Evolutionary conservation across 1,284 basidiomycete species (phyloP).

Genomic region (Cryptococcus jaspeensis): DNA sequence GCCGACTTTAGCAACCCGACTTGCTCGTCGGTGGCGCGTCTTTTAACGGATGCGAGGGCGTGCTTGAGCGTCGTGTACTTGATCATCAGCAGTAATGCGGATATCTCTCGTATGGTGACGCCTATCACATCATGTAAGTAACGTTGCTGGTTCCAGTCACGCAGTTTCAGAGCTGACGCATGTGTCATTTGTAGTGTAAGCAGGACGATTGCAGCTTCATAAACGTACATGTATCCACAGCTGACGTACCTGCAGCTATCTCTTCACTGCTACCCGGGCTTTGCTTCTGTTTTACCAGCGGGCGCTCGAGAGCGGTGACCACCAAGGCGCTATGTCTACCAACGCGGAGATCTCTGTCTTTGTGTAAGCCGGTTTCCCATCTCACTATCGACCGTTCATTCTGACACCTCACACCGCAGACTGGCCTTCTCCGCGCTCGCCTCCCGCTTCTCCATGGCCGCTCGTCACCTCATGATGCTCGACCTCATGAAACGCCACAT

Average conservation of each 20-base stretch:
- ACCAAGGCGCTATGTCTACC: constrained; percentile 17
- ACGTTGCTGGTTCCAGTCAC: no score
- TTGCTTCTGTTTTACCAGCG: constrained; percentile 37
- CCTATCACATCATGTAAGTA: constrained; percentile 35
- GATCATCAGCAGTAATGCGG: constrained; percentile 29
- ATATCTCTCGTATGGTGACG: constrained; percentile 28
- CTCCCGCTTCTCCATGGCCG: constrained; percentile 26
- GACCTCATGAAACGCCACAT: constrained; percentile 22
- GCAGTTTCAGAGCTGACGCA: neutral
- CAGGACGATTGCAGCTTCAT: no score
- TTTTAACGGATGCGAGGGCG: constrained; percentile 32
- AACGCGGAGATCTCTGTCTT: constrained; percentile 40
- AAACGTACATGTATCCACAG: constrained; percentile 10
- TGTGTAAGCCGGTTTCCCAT: constrained; percentile 17
- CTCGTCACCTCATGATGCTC: constrained; percentile 29
- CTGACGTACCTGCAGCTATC: constrained; percentile 15
- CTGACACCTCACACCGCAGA: constrained; percentile 9
- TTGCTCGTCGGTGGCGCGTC: constrained; percentile 26
- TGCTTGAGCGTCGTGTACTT: constrained; percentile 32
- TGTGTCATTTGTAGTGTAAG: constrained; percentile 13
- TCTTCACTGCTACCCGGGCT: constrained; percentile 35
- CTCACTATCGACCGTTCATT: no score
- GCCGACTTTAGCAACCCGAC: constrained; percentile 31
- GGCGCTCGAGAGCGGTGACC: constrained; percentile 27
- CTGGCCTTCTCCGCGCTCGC: constrained; percentile 23